Conservation (phyloP, 2,329 filamentous ascomycete species). For the Epichloe sp. region DNA sequence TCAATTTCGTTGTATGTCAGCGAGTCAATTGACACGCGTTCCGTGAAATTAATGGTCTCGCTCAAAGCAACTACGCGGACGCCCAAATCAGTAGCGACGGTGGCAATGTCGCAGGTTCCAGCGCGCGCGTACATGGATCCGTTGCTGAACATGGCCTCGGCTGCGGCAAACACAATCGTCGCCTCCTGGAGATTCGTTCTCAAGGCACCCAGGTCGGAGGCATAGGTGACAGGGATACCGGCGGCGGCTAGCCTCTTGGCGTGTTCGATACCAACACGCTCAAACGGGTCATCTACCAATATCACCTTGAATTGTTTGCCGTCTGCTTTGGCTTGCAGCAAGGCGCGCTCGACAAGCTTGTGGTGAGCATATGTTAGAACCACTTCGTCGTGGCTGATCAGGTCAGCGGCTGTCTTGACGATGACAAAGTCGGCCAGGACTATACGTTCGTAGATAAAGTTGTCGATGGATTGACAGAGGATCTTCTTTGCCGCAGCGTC, state of each 20-base stretch:
- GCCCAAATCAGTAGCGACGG: conserved; percentile 62
- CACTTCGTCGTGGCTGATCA: conserved; percentile 67
- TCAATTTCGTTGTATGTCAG: conserved; percentile 89
- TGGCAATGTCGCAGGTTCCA: conserved; percentile 76
- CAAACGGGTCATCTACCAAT: conserved; percentile 59
- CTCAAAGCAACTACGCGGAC: conserved; percentile 81
- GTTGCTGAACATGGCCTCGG: conserved; percentile 92
- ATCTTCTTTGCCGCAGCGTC: conserved; percentile 71
- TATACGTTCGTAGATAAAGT: conserved; percentile 82
- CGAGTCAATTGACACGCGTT: conserved; percentile 78
- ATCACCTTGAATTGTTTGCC: conserved; percentile 74
- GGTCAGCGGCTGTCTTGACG: conserved; percentile 57
- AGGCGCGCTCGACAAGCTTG: conserved; percentile 70
- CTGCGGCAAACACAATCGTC: conserved; percentile 73
- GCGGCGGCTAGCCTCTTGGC: conserved; percentile 54
- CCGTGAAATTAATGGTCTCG: conserved; percentile 86
- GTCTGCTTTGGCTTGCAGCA: conserved; percentile 55
- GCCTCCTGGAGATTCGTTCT: conserved; percentile 54
- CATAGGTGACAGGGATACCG: conserved; percentile 69
- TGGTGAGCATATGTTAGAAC: conserved; percentile 81
- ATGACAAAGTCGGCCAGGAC: conserved; percentile 80
- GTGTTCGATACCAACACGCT: conserved; percentile 40
- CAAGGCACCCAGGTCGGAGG: conserved; percentile 61
- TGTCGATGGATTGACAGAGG: conserved; percentile 71
- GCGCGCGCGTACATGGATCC: conserved; percentile 78